Evolutionary conservation across 192 early-diverging fungal genomes (phyloP).

Genomic region (Phycomyces nitens): DNA sequence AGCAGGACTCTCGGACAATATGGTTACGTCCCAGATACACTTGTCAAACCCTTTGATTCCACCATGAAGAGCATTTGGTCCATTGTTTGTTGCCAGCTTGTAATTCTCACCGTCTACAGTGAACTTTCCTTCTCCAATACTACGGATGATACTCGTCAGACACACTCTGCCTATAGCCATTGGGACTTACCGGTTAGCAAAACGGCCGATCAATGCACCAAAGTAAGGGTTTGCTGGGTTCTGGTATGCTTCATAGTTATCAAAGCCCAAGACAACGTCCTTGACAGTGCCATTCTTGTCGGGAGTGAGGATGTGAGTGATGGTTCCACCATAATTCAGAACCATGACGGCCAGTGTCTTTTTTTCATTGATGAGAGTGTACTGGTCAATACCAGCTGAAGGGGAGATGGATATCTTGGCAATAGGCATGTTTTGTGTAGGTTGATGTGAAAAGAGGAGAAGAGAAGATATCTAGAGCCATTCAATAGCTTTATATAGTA

Average conservation of each 20-base stretch:
- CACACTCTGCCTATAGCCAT: slow-evolving; percentile 5
- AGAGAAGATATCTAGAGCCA: not conserved
- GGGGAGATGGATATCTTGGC: slow-evolving; percentile 16
- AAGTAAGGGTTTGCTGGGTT: slow-evolving; percentile 65
- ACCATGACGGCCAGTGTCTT: slow-evolving; percentile 40
- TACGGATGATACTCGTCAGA: too few relatives aligned
- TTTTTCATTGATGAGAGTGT: slow-evolving; percentile 30
- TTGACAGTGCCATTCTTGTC: slow-evolving; percentile 48
- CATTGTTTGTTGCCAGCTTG: slow-evolving; percentile 62
- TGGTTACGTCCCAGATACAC: slow-evolving; percentile 49
- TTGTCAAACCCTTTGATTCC: slow-evolving; percentile 74
- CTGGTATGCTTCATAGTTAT: slow-evolving; percentile 45
- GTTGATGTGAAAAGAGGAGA: not conserved
- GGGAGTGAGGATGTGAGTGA: slow-evolving; percentile 62
- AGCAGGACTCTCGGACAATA: slow-evolving; percentile 42
- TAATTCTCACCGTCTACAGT: slow-evolving; percentile 55
- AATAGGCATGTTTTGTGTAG: slow-evolving; percentile 21
- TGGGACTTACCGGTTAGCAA: slow-evolving; percentile 59
- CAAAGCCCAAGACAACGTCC: slow-evolving; percentile 78
- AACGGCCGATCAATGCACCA: slow-evolving; percentile 73
- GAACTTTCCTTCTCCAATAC: slow-evolving; percentile 62
- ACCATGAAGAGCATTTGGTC: slow-evolving; percentile 80
- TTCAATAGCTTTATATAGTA: not conserved
- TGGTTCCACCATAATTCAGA: slow-evolving; percentile 62
- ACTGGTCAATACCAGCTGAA: slow-evolving; percentile 24